A percentile compares a stretch with the other conserved stretches of the same genome.
These are phyloP conservation scores for Raddia guianensis DNA, from an alignment of 176 grass and related monocot species.

Conservation along the genomic window DNA sequence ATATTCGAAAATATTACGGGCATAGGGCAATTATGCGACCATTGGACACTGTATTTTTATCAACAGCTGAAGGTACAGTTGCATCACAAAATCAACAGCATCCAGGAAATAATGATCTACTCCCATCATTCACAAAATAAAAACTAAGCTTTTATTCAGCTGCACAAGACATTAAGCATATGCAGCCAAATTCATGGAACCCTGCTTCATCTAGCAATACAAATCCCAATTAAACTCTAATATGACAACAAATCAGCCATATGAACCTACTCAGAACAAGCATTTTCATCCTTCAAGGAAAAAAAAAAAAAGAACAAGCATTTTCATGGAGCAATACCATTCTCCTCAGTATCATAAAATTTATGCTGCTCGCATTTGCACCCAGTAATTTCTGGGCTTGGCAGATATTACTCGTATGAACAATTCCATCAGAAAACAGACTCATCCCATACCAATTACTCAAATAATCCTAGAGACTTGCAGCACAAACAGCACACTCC, in stretches of 20 bases:
- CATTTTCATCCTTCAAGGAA: not conserved
- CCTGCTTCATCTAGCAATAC: not conserved
- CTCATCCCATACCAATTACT: not conserved
- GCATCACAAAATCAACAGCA: not conserved
- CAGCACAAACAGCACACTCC: slow-evolving; percentile 19
- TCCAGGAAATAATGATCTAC: not conserved
- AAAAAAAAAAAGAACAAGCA: not conserved
- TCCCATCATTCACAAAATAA: not conserved
- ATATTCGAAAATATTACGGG: not conserved
- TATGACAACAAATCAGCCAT: not conserved
- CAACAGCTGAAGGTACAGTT: not conserved
- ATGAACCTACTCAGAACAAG: not conserved
- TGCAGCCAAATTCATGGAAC: not conserved
- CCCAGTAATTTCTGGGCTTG: not conserved
- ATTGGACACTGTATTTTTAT: not conserved
- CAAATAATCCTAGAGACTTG: not conserved
- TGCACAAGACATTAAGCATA: not conserved
- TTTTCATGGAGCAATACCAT: not conserved
- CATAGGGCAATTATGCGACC: not conserved
- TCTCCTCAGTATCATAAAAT: not conserved
- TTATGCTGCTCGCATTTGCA: not conserved
- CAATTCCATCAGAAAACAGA: not conserved
- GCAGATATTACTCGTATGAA: not conserved
- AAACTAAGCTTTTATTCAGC: not conserved
- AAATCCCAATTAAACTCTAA: not conserved